Base-by-base conservation (phyloP, 1,284 basidiomycete species). In the Cutaneotrichosporon cavernicola region DNA sequence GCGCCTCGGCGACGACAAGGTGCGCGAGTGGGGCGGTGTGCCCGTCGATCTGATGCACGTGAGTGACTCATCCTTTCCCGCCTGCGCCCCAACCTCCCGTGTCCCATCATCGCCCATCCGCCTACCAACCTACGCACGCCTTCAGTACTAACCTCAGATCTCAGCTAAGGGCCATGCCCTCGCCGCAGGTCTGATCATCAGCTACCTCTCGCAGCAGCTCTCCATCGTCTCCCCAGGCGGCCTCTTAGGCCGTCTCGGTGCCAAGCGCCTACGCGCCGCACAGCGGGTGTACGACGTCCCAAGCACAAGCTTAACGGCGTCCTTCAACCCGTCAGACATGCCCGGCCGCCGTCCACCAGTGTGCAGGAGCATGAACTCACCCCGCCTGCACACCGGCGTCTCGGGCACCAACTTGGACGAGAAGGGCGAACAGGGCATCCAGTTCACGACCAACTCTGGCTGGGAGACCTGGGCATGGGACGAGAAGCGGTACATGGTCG, bases 31-130 rank as follows among this genome's bases (percentile, higher is more conserved):
- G 72, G 74, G 76, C 2, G 75, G 75, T 2, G 62, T 71, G 8
- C 62, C 73, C 14, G 78, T 80, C 10, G 78, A 80, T 58, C 64
- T 80, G 38, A 76, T 80, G 75, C 77, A 79, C 60, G 76, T 78
- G 61, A 73, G 78, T 76, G 18, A 46, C 13, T 8, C n/a, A 50
- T 10, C 22, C 30, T 36, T 18, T 26, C n/a, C 9, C 4, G 3
- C 43, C 7, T 18, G 43, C 7, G 16, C 13, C 16, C 49, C 49
- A n/a, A 51, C n/a, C 22, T 21, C 22, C 49, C 2, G 26, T 18
- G 6, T 8, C 21, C 30, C 14, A 31, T 43, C 40, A 14, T 43
- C 40, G 10, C 11, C 31, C 26, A 32, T 6, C 30, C 22, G 10
- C 9, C 11, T 11, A 9, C 40, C 40, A 18, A 18, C 13, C 47